Evolutionary conservation across 129 eudicot species (phyloP).

Genomic region (Lactuca saligna): DNA sequence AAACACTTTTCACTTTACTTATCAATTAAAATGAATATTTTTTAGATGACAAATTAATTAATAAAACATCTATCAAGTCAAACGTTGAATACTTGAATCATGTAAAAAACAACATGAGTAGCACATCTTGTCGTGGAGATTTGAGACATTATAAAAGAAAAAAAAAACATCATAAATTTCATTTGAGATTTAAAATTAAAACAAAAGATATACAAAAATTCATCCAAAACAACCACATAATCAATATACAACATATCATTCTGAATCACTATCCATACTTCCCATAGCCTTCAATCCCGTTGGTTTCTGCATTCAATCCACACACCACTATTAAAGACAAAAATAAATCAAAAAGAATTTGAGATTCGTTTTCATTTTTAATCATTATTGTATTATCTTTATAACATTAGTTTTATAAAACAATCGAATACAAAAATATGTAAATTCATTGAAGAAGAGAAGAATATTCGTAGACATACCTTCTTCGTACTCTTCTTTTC

Average conservation of each 20-base stretch:
- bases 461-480: constrained; percentile 25
- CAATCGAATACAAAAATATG: not conserved
- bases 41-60: no score
- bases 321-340: not conserved
- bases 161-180: not conserved
- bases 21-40: no score
- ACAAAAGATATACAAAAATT: constrained; percentile 24
- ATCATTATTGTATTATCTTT: no score
- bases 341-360: no score
- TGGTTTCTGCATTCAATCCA: constrained; percentile 47
- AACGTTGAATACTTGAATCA: not conserved
- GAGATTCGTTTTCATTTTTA: no score
- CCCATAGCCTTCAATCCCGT: constrained; percentile 80
- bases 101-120: not conserved
- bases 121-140: not conserved
- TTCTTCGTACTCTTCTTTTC: constrained; percentile 69
- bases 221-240: constrained; percentile 8
- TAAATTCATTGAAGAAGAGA: not conserved
- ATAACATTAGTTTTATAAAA: not conserved
- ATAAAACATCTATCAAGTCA: not conserved
- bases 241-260: constrained; percentile 23
- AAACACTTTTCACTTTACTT: not conserved
- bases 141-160: not conserved
- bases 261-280: constrained; percentile 64
- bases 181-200: constrained; percentile 12